Base-by-base conservation (phyloP, 768 basidiomycete genomes). In the Phanerochaete carnosa region DNA sequence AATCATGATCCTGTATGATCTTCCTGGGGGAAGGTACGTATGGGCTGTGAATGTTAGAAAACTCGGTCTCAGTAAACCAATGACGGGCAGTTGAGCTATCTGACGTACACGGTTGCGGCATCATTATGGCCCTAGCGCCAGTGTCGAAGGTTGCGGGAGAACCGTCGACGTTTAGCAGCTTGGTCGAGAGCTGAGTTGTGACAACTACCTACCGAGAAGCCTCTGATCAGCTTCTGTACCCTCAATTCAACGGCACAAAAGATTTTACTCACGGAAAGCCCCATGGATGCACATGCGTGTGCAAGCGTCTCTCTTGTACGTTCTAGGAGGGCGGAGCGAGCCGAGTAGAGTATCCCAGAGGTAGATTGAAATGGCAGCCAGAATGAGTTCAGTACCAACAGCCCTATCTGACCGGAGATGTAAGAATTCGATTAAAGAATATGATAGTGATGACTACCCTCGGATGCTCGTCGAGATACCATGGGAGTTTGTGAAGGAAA, bases 121-220 rank as follows among this genome's bases (percentile, higher is more conserved):
- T 75, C 80, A 92, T 81, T 46, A 89, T 71, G 11, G 84, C 88
- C 62, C 74, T 81, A 16, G 80, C 79, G 30, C 88, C 82, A 45
- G 84, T 82, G 62, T 89, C 85, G 66, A 87, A 90, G 45, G 73
- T 87, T 45, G 84, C 87, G n/a, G 78, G 64, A 19, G 83, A 76
- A 55, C 90, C 90, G 64, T 90, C 86, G 1, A 79, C 74, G 60
- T 83, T 81, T 33, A 89, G 70, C 64, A 89, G 73, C 68, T 87
- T 91, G 0, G 86, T 90, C 15, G 86, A 79, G 64, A 92, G 75
- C 68, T 92, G 89, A 25, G 85, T 85, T 2, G 88, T 89, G 33
- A 80, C 75, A 49, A 89, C 77, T 49, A 83, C 73, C 83, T 84
- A 51, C 47, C 39, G 39, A 43, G 39, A 43, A 43, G 39, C 39